A percentile compares a stretch with the other conserved stretches of the same genome.
These are phyloP conservation scores for Mortierella sp. DNA, from an alignment of 371 early-diverging fungal genomes.

Conservation along the genomic window DNA sequence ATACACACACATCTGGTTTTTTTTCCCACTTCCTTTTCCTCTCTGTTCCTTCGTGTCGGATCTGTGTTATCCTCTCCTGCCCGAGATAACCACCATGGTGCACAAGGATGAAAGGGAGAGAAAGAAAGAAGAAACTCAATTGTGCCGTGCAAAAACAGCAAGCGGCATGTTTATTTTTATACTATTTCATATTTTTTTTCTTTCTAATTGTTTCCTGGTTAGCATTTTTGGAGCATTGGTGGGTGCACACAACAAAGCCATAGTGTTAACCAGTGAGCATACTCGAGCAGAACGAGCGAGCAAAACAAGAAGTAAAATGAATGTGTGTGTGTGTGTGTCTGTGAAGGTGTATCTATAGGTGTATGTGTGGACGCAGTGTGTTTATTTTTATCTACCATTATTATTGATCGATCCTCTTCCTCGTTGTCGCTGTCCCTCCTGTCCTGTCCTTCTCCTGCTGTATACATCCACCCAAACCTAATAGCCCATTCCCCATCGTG, in stretches of 20 bases:
- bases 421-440: too few relatives aligned
- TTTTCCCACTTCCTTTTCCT: not conserved
- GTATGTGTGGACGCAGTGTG: not conserved
- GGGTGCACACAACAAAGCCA: not conserved
- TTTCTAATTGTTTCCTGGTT: not conserved
- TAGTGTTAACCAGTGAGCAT: not conserved
- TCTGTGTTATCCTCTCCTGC: not conserved
- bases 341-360: too few relatives aligned
- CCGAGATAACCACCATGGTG: not conserved
- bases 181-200: not conserved
- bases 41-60: not conserved
- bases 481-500: slow-evolving; percentile 14
- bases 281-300: not conserved
- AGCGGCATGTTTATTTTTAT: slow-evolving; percentile 1
- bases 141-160: not conserved
- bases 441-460: too few relatives aligned
- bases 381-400: slow-evolving; percentile 3
- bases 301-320: not conserved
- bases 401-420: not conserved
- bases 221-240: not conserved
- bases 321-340: too few relatives aligned
- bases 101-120: not conserved
- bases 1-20: not conserved
- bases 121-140: not conserved
- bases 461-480: not conserved